Evolutionary conservation across 2,329 filamentous ascomycete species (phyloP), one percentile per base, ranked within the genome.

Genomic region (Aspergillus fumigatiaffinis): DNA sequence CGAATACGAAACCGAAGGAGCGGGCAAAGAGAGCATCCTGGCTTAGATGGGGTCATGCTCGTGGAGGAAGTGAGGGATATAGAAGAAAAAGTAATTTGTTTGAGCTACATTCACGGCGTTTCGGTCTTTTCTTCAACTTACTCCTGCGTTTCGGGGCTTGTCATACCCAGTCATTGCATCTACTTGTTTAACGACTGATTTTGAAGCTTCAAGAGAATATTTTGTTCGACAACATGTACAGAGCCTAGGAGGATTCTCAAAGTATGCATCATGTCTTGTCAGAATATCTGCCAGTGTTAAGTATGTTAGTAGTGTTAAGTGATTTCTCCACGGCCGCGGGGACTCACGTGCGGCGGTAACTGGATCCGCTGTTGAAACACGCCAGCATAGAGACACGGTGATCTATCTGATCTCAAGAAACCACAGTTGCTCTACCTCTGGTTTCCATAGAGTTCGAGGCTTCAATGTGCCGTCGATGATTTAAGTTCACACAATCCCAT

Each of bases 1-100:
- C 73, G 89, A 93, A 76, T 89, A 90, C 71, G 89, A 92, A 75
- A 84, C 88, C 57, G 88, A 91, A 74, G 80, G 80, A 54, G 84
- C 84, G 66, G 80, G 79, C 49, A 78, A 79, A 63, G 79, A 82
- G 65, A 75, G 76, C 56, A 58, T 80, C 58, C 65, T 76, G 65
- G 76, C 75, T 48, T 78, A 67, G 67, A 53, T 41, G 25, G 52
- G 56, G 41, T 54, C 46, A 28, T n/a, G 23, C 28, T 55, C 52
- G 50, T 10, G 12, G 17, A 47, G 38, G 8, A 14, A 50, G 20
- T 29, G 35, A 50, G 48, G 42, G 46, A 50, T 47, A 55, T 51
- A 62, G 56, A 60, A 62, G 53, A 61, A 59, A 59, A 60, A 57
- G 59, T 50, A 46, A 52, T 47, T 25, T 57, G 38, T 49, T 53